phyloP scores from a whole-genome alignment of 2,329 filamentous ascomycete species.

The Thermothelomyces thermophilus region DNA sequence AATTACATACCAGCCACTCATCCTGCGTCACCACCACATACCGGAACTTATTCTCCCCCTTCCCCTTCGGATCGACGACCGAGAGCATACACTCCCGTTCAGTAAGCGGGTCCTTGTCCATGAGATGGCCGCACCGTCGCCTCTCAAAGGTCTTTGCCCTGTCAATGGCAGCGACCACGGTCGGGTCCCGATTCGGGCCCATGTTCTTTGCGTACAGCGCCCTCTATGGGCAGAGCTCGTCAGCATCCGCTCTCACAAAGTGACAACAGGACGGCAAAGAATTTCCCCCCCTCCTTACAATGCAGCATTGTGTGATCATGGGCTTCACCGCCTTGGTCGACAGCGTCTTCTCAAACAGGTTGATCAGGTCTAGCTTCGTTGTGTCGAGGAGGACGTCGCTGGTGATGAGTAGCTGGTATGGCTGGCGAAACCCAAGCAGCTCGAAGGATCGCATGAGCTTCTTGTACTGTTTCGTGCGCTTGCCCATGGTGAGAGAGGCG shows the following conservation, averaged over 20 bases:
- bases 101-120: slow-evolving; percentile 60
- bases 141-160: slow-evolving; percentile 67
- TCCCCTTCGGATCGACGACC: slow-evolving; percentile 68
- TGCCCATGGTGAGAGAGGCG: slow-evolving; percentile 34
- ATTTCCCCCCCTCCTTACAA: slow-evolving; percentile 34
- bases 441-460: slow-evolving; percentile 67
- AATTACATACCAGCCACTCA: slow-evolving; percentile 39
- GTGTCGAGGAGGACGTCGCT: slow-evolving; percentile 79
- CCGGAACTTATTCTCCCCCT: slow-evolving; percentile 65
- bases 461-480: slow-evolving; percentile 49
- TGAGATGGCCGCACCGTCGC: slow-evolving; percentile 71
- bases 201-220: slow-evolving; percentile 61
- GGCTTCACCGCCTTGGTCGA: slow-evolving; percentile 25
- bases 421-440: slow-evolving; percentile 68
- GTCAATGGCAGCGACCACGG: slow-evolving; percentile 66
- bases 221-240: slow-evolving; percentile 31
- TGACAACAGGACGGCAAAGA: background rate
- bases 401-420: slow-evolving; percentile 89
- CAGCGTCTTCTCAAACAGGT: slow-evolving; percentile 24
- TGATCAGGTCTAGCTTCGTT: slow-evolving; percentile 39
- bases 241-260: background rate
- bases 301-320: slow-evolving; percentile 56
- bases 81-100: slow-evolving; percentile 63
- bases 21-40: slow-evolving; percentile 75
- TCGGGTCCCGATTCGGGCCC: slow-evolving; percentile 45